Evolutionary conservation across 2,329 filamentous ascomycete species (phyloP).

Genomic region (Arthroderma uncinatum): DNA sequence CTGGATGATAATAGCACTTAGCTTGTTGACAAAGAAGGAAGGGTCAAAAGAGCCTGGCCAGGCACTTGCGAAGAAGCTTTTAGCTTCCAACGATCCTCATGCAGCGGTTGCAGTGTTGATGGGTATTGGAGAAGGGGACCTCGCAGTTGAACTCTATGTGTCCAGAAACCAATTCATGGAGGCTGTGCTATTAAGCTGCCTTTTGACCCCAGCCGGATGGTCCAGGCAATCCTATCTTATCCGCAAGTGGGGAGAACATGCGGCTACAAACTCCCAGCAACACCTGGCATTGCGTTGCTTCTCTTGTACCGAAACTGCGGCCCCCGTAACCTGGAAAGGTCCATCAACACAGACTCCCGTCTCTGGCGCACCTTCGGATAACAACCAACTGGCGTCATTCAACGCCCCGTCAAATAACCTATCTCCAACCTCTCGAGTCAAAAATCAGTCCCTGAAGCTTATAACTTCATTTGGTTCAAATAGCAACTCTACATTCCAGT

Average conservation of each 20-base stretch:
- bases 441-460: conserved; percentile 74
- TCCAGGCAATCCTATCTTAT: conserved; percentile 78
- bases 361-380: conserved; percentile 39
- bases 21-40: conserved; percentile 65
- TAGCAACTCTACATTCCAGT: conserved; percentile 46
- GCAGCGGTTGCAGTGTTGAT: conserved; percentile 87
- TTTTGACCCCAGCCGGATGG: conserved; percentile 78
- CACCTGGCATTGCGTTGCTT: conserved; percentile 88
- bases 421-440: conserved; percentile 51
- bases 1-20: conserved; percentile 92
- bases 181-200: conserved; percentile 74
- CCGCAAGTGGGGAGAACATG: conserved; percentile 88
- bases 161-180: conserved; percentile 89
- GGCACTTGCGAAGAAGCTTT: conserved; percentile 76
- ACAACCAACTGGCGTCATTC: conserved; percentile 24
- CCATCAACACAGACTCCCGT: conserved; percentile 59
- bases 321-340: conserved; percentile 76
- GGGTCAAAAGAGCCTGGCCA: conserved; percentile 85
- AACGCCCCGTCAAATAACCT: conserved; percentile 48
- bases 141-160: conserved; percentile 92
- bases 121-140: conserved; percentile 80
- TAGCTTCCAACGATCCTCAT: conserved; percentile 84
- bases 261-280: conserved; percentile 74
- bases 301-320: conserved; percentile 77
- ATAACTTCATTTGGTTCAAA: conserved; percentile 69